phyloP scores from a whole-genome alignment of 2,329 filamentous ascomycete species.

The Penicillium sp. region DNA sequence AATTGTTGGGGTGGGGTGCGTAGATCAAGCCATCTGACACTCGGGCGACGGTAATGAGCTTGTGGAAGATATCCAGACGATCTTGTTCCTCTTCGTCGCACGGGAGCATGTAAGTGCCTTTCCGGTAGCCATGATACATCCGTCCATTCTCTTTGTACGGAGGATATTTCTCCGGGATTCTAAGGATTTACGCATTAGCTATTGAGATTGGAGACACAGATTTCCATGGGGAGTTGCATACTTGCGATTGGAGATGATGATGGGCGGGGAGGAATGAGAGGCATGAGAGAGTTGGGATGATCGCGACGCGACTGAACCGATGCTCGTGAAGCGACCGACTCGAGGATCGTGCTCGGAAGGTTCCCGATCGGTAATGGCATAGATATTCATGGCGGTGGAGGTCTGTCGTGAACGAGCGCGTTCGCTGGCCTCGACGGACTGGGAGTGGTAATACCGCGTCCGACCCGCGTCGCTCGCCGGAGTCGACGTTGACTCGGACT shows the following conservation, averaged over 20 bases:
- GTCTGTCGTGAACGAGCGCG: constrained; percentile 29
- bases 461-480: constrained; percentile 21
- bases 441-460: constrained; percentile 21
- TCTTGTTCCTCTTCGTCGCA: constrained; percentile 73
- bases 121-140: constrained; percentile 61
- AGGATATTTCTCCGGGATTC: constrained; percentile 34
- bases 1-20: constrained; percentile 37
- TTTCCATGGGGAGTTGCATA: constrained; percentile 7
- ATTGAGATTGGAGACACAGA: not conserved
- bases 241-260: constrained; percentile 21
- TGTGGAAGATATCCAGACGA: constrained; percentile 75
- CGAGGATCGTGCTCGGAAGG: constrained; percentile 19
- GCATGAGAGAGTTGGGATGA: constrained; percentile 16
- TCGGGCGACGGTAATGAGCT: constrained; percentile 63
- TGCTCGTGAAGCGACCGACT: constrained; percentile 24
- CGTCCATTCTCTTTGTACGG: constrained; percentile 61
- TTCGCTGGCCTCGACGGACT: constrained; percentile 24
- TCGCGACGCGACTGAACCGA: constrained; percentile 28
- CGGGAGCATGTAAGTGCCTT: constrained; percentile 67
- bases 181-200: constrained; percentile 12
- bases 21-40: constrained; percentile 41
- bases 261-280: constrained; percentile 17
- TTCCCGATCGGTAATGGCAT: constrained; percentile 31
- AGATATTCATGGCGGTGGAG: constrained; percentile 35
- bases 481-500: constrained; percentile 22